Percentiles rank a stretch among this genome's conserved stretches.
Evolutionary conservation across 768 basidiomycete genomes (phyloP).

Genomic region (Phylloporus sp.): DNA sequence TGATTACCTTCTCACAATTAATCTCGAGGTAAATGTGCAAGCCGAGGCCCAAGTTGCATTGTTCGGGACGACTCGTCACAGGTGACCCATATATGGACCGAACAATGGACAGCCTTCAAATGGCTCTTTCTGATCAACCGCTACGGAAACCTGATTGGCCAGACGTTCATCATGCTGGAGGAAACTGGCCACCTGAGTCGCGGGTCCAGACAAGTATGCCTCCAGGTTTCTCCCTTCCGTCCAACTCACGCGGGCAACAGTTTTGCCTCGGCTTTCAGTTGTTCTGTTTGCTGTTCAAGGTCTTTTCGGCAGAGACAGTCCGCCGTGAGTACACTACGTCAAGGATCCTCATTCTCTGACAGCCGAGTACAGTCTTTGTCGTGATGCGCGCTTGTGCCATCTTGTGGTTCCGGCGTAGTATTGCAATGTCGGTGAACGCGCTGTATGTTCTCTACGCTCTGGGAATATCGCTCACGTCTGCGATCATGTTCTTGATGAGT

Average conservation of each 20-base stretch:
- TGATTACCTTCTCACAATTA: conserved; percentile 26
- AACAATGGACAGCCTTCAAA: conserved; percentile 2
- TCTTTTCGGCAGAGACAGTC: conserved; percentile 5
- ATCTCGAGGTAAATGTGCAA: too few species aligned
- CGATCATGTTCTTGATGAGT: background rate
- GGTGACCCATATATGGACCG: conserved; percentile 15
- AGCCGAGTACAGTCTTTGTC: conserved; percentile 18
- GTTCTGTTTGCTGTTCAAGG: background rate
- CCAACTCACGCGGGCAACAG: background rate
- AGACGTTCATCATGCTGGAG: conserved; percentile 19
- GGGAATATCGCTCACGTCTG: background rate
- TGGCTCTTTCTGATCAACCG: conserved; percentile 12
- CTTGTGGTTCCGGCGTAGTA: conserved; percentile 6
- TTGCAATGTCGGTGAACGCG: background rate
- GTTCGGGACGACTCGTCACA: background rate
- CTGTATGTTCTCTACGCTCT: conserved; percentile 12
- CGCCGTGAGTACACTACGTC: conserved; percentile 6
- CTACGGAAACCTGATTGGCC: conserved; percentile 16
- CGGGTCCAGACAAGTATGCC: conserved; percentile 6
- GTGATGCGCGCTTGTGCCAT: conserved; percentile 24
- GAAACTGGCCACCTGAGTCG: conserved; percentile 19
- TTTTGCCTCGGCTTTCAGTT: conserved; percentile 4
- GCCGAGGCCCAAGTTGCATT: too few species aligned
- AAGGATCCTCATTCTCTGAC: background rate
- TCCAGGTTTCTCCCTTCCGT: background rate